These are phyloP conservation scores for Penicillium verrucosum DNA, from an alignment of 2,329 filamentous ascomycete genomes.

Conservation along the genomic window DNA sequence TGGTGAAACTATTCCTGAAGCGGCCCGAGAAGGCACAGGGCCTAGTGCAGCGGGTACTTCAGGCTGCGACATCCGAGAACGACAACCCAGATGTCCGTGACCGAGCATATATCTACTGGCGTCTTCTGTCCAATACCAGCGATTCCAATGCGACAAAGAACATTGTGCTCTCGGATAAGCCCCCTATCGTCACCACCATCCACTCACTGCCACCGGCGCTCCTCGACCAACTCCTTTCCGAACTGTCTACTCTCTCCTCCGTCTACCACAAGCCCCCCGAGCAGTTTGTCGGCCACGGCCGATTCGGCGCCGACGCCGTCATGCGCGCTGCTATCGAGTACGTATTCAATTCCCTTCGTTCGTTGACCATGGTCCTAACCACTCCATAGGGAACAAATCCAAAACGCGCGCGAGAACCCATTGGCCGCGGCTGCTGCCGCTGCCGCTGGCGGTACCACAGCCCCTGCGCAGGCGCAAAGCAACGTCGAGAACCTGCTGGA, in stretches of 20 bases:
- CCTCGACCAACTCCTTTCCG: slow-evolving; percentile 82
- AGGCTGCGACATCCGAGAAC: slow-evolving; percentile 87
- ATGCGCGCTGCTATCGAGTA: slow-evolving; percentile 90
- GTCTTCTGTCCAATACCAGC: slow-evolving; percentile 73
- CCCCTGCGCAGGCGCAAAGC: slow-evolving; percentile 55
- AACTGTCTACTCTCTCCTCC: slow-evolving; percentile 91
- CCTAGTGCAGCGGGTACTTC: slow-evolving; percentile 90
- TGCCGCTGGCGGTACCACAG: slow-evolving; percentile 55
- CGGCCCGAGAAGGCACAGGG: slow-evolving; percentile 89
- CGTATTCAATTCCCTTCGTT: slow-evolving; percentile 22
- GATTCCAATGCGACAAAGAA: slow-evolving; percentile 89
- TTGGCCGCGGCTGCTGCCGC: slow-evolving; percentile 76
- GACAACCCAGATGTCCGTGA: slow-evolving; percentile 98
- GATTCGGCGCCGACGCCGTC: slow-evolving; percentile 89
- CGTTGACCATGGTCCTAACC: slow-evolving; percentile 17
- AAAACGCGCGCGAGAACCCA: slow-evolving; percentile 90
- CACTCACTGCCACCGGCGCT: slow-evolving; percentile 78
- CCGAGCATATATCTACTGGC: slow-evolving; percentile 97
- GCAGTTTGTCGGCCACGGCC: slow-evolving; percentile 94
- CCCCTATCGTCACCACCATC: slow-evolving; percentile 91
- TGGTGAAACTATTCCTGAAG: slow-evolving; percentile 96
- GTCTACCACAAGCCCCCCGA: slow-evolving; percentile 98
- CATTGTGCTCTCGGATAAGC: slow-evolving; percentile 90
- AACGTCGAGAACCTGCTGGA: slow-evolving; percentile 95
- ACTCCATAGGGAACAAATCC: slow-evolving; percentile 67